phyloP scores from a whole-genome alignment of 208 protist species.

The Acanthamoeba triangularis region DNA sequence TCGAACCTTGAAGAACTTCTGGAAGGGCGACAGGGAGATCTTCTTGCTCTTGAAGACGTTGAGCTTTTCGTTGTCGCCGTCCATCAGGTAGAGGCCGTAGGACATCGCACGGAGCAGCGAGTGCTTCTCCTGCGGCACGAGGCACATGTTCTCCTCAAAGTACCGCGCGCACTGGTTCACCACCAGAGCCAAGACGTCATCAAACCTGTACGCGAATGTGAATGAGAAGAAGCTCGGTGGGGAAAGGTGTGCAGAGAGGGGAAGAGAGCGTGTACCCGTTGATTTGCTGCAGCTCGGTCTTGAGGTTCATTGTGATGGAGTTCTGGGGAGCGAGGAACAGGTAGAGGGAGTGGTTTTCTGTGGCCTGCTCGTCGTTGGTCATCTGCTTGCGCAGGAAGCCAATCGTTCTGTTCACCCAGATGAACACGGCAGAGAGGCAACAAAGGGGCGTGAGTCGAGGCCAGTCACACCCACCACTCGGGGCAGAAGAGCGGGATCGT shows the following conservation, averaged over 20 bases:
- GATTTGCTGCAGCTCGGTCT: slow-evolving; percentile 83
- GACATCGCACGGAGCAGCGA: slow-evolving; percentile 86
- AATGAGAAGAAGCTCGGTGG: neutral
- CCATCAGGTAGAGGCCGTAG: slow-evolving; percentile 88
- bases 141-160: slow-evolving; percentile 82
- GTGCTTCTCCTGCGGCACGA: slow-evolving; percentile 89
- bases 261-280: slow-evolving; percentile 61
- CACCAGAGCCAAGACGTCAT: slow-evolving; percentile 85
- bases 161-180: slow-evolving; percentile 81
- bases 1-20: slow-evolving; percentile 86
- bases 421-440: neutral
- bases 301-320: slow-evolving; percentile 87
- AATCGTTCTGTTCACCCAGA: slow-evolving; percentile 76
- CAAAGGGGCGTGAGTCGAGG: neutral
- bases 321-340: slow-evolving; percentile 90
- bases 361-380: slow-evolving; percentile 87
- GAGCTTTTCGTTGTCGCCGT: slow-evolving; percentile 83
- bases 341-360: slow-evolving; percentile 89
- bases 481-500: neutral
- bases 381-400: slow-evolving; percentile 85
- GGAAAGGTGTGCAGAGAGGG: neutral
- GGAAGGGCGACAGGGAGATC: slow-evolving; percentile 83
- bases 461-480: neutral
- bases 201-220: slow-evolving; percentile 72
- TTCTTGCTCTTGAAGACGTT: slow-evolving; percentile 88